Evolutionary conservation across 2,329 filamentous ascomycete genomes (phyloP).

Genomic region (Fusarium falciforme): DNA sequence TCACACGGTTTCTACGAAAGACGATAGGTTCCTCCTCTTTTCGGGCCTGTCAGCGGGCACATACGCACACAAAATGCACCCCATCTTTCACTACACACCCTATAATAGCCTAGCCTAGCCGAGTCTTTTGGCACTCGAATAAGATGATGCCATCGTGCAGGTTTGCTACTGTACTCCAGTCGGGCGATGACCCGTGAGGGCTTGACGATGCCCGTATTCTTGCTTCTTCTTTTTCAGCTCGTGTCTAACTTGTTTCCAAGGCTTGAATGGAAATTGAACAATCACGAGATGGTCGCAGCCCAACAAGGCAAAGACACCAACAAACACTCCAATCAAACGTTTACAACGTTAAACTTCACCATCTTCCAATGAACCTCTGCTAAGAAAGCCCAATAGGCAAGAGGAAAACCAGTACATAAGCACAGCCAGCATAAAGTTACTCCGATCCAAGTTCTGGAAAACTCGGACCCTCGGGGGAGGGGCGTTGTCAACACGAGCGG

Average conservation of each 20-base stretch:
- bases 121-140: not conserved
- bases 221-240: not conserved
- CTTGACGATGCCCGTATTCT: not conserved
- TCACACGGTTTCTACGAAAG: not conserved
- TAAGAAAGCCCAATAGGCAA: not conserved
- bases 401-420: not conserved
- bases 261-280: not conserved
- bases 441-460: not conserved
- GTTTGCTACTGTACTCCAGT: not conserved
- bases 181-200: not conserved
- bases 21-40: not conserved
- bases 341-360: not conserved
- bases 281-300: not conserved
- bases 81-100: not conserved
- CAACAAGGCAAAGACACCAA: not conserved
- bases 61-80: not conserved
- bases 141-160: slow-evolving; percentile 6
- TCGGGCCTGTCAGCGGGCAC: slow-evolving; percentile 3
- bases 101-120: not conserved
- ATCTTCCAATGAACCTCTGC: not conserved
- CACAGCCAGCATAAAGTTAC: not conserved
- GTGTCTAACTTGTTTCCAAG: not conserved
- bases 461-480: not conserved
- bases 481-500: not conserved
- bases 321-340: not conserved